Base-by-base conservation (phyloP, 192 early-diverging fungal species). In the Entomortierella chlamydospora region DNA sequence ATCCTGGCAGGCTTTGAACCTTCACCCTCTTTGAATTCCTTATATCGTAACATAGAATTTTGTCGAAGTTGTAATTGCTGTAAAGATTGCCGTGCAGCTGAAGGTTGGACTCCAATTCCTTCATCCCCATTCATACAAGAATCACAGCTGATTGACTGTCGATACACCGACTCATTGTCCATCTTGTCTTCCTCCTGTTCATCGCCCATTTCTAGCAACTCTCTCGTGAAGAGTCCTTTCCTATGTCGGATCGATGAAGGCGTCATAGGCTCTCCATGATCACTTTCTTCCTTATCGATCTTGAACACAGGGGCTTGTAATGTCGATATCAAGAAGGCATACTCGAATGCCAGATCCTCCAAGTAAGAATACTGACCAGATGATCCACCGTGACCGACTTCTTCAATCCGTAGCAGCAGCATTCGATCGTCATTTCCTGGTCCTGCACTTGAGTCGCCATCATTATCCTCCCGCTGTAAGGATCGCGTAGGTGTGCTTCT, bases 271-370 rank as follows among this genome's bases (percentile, higher is more conserved):
- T 67, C 57, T 20, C 58, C 10, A 37, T 7, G 10, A 37, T 10
- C 47, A 4, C 64, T 37, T 9, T 64, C 55, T 34, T 77, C 73
- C 22, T 64, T 64, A 34, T 70, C 74, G 25, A 60, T 53, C 37
- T 67, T 69, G 56, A 78, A 70, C 17, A 78, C 61, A 33, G 74
- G 67, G 15, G 74, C 74, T 64, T 89, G 82, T 43, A 87, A 57
- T 29, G 84, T 77, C 17, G 84, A 82, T 23, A 89, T 83, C 29
- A 89, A 73, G 64, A 89, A 89, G 0, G 87, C 82, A 39, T 87
- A 73, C 62, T 89, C 86, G 50, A 83, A 81, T 8, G 87, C 85
- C 42, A 79, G 51, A 67, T 88, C 84, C 25, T 76, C 71, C 39
- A 88, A 60, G 23, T 83, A 72, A 15, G 64, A 62, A 20, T 83